Percentiles rank a stretch among this genome's conserved stretches.
These are phyloP conservation scores for Panaeolus cyanescens DNA, from an alignment of 768 basidiomycete species.

Conservation along the genomic window DNA sequence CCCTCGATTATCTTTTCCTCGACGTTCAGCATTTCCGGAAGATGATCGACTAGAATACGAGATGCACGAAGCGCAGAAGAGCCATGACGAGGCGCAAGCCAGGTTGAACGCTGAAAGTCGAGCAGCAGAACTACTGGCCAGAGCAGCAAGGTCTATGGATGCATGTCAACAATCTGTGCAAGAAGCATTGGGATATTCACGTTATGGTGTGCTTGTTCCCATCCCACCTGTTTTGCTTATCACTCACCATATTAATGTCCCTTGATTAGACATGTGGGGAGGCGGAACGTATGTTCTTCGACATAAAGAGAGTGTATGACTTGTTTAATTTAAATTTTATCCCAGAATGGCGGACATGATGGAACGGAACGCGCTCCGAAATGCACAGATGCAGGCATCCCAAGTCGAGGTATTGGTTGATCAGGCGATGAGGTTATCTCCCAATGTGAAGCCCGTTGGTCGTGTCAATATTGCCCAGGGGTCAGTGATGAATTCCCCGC, in stretches of 20 bases:
- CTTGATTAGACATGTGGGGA: slow-evolving; percentile 40
- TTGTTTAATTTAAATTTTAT: background rate
- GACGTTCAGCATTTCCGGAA: slow-evolving; percentile 40
- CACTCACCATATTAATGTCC: background rate
- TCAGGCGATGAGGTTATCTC: slow-evolving; percentile 39
- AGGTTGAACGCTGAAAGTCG: slow-evolving; percentile 40
- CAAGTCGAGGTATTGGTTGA: slow-evolving; percentile 36
- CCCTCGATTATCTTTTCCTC: background rate
- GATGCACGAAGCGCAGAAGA: slow-evolving; percentile 29
- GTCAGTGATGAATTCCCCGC: slow-evolving; percentile 19
- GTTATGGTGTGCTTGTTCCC: slow-evolving; percentile 30
- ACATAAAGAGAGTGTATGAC: slow-evolving; percentile 6
- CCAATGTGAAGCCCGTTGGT: slow-evolving; percentile 38
- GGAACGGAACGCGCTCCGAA: slow-evolving; percentile 41
- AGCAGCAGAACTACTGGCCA: slow-evolving; percentile 37
- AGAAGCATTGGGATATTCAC: slow-evolving; percentile 41
- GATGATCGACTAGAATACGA: slow-evolving; percentile 45
- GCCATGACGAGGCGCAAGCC: slow-evolving; percentile 36
- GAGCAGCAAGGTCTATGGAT: slow-evolving; percentile 37
- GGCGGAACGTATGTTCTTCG: slow-evolving; percentile 32
- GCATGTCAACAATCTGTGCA: slow-evolving; percentile 31
- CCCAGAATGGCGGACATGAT: slow-evolving; percentile 40
- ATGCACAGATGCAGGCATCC: slow-evolving; percentile 34
- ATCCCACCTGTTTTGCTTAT: background rate
- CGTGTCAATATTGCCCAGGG: slow-evolving; percentile 39